Base-by-base conservation (phyloP, 2,329 filamentous ascomycete genomes). In the Lachnellula occidentalis region DNA sequence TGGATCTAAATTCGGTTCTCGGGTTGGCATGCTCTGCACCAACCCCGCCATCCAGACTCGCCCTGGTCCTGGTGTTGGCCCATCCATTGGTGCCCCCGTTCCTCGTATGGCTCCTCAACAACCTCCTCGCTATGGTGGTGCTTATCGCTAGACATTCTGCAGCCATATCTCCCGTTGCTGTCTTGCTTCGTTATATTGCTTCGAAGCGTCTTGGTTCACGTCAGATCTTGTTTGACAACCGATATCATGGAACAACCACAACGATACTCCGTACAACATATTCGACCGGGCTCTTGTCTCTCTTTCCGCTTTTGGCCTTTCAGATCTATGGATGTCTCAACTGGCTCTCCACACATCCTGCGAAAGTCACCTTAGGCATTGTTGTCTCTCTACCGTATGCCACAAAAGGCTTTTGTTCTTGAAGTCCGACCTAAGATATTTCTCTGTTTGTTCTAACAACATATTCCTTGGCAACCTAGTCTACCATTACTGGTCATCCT, bases 11-110 rank as follows among this genome's bases (percentile, higher is more conserved):
- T 99, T 97, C 70, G 94, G 94, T 58, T 99, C 94, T 56, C 90
- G 94, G 55, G 94, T 99, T 59, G 94, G 94, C 34, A 97, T 99
- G 92, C 87, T 99, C 52, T 99, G 95, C 76, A 95, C 90, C 74
- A 97, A 97, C 72, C 92, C 92, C 37, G 90, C 90, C 47, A 84
- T 91, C 63, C 82, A 88, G 50, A 96, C 91, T 64, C 90, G 92
- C 53, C 92, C 92, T 58, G 92, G 92, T 42, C 90, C 92, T 61
- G 88, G 89, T 31, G 81, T 85, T 62, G 88, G 89, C 19, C 79
- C 86, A 57, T 78, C 83, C 56, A 78, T 88, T 64, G 74, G 75
- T 22, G 67, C 73, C 59, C 57, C 62, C 34, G 56, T 53, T 51
- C 83, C 74, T 58, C 76, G 77, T 48, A 78, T 76, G 63, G 78